Evolutionary conservation across 2,329 filamentous ascomycete species (phyloP), one percentile per base, ranked within the genome.

Genomic region (Phyllosticta capitalensis): DNA sequence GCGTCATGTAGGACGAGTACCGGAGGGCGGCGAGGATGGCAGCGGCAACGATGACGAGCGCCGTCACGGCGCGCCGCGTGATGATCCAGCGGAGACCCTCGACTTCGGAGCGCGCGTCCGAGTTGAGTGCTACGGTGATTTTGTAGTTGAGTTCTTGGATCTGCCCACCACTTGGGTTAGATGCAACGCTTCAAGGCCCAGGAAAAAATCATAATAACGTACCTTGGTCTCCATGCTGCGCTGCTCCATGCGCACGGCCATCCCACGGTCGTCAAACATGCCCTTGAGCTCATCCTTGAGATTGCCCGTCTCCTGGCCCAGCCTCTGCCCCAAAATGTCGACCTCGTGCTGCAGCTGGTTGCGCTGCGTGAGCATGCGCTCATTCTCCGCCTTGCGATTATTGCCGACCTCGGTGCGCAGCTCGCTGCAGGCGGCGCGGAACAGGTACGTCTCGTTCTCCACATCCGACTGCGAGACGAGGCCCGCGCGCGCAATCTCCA

Each of bases 91-190:
- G 81, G 54, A 99, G 77, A 1, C 87, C 88, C 72, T 99, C 94
- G 54, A 97, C 92, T 67, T 96, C 89, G 4, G 89, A 92, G 71
- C 92, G 92, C 54, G 88, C 85, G 72, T 97, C 94, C 63, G 90
- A 94, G 71, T 90, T 95, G 51, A 99, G 81, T 49, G 84, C 81
- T 30, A 96, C 90, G 21, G 89, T 95, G 72, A 99, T 97, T 72
- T 95, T 94, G 75, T 97, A 96, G 74, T 92, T 95, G 65, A 97
- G 81, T 76, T 96, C 88, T 79, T 96, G 92, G 63, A 96, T 92
- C 81, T 90, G 67, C 12, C 9, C 1, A n/a, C n/a, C n/a, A n/a
- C n/a, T n/a, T n/a, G 12, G 12, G 55, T 10, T 4, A 6, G 3
- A 21, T 12, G 20, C n/a, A n/a, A 45, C 14, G 3, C 45, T n/a